Percentiles rank a stretch among this genome's conserved stretches.
These are phyloP conservation scores for Saturnispora sekii DNA, from an alignment of 805 yeast genomes.

Conservation along the genomic window DNA sequence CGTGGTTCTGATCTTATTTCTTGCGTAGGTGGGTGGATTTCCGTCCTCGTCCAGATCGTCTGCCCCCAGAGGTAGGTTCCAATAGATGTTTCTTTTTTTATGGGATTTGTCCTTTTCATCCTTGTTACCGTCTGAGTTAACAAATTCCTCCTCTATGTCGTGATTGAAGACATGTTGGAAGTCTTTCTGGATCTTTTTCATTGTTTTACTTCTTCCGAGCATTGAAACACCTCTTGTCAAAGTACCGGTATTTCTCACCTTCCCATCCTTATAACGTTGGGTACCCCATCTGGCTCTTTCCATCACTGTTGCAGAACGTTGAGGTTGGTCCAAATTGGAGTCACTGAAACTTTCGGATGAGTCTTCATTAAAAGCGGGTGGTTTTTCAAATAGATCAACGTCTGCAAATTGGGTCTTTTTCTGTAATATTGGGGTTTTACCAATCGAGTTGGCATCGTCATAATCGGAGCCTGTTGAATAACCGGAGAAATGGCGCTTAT, in stretches of 20 bases:
- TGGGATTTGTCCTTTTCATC: conserved; percentile 21
- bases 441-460: conserved; percentile 16
- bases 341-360: conserved; percentile 17
- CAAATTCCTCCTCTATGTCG: conserved; percentile 13
- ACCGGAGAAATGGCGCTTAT: conserved; percentile 14
- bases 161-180: conserved; percentile 14
- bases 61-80: conserved; percentile 53
- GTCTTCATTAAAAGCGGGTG: conserved; percentile 5
- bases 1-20: conserved; percentile 92
- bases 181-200: conserved; percentile 21
- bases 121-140: conserved; percentile 26
- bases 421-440: conserved; percentile 20
- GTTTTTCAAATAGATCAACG: conserved; percentile 5
- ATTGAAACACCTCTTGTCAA: conserved; percentile 9
- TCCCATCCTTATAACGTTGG: conserved; percentile 63
- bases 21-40: conserved; percentile 54
- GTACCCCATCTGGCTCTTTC: conserved; percentile 89
- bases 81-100: conserved; percentile 39
- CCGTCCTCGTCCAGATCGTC: conserved; percentile 44
- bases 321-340: conserved; percentile 17
- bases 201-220: conserved; percentile 46
- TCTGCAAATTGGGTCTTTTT: conserved; percentile 14
- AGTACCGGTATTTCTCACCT: conserved; percentile 30
- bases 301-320: conserved; percentile 43
- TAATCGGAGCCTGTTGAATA: conserved; percentile 12